Evolutionary conservation across 2,329 filamentous ascomycete species (phyloP), one percentile per base, ranked within the genome.

Genomic region (Aspergillus fijiensis): DNA sequence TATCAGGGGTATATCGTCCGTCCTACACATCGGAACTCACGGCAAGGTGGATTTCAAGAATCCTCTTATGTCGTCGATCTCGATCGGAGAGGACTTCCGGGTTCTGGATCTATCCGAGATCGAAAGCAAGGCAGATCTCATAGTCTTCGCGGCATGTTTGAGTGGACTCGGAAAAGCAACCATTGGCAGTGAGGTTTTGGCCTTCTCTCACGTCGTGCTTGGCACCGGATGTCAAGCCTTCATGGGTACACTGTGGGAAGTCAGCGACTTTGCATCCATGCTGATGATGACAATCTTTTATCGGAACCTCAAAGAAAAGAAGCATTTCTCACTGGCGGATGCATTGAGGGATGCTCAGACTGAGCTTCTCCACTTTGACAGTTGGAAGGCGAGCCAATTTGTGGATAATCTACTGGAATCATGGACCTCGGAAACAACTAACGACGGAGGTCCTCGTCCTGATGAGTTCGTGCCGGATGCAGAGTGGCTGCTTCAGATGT

Each of bases 181-280:
- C 3, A 55, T 62, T 25, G 62, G 66, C 21, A 70, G 61, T 47
- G 67, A 70, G 47, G 64, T 70, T 6, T 61, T 70, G 12, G 67
- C 67, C 6, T 70, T 70, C 49, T 68, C 68, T 12, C 68, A 70
- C 45, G 65, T 70, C 27, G 67, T 70, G 7, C 49, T 70, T 31
- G 67, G 67, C 19, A 68, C 61, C 6, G 68, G 68, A 6, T 70
- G 68, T 55, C 66, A 69, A 57, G 66, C 66, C 3, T 70, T 67
- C 51, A 66, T 69, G 23, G 68, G 68, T 6, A 65, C 68, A 2
- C 62, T 69, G 16, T 68, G 67, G 64, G 61, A 69, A 60, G 62
- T 70, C 16, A 67, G 61, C 51, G 68, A 69, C 51, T 68, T 70
- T 55, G 67, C 58, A 1, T 69, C 66, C 16, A 70, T 70, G 68